Evolutionary conservation across 2,329 filamentous ascomycete species (phyloP).

Genomic region (Fusarium mundagurra): DNA sequence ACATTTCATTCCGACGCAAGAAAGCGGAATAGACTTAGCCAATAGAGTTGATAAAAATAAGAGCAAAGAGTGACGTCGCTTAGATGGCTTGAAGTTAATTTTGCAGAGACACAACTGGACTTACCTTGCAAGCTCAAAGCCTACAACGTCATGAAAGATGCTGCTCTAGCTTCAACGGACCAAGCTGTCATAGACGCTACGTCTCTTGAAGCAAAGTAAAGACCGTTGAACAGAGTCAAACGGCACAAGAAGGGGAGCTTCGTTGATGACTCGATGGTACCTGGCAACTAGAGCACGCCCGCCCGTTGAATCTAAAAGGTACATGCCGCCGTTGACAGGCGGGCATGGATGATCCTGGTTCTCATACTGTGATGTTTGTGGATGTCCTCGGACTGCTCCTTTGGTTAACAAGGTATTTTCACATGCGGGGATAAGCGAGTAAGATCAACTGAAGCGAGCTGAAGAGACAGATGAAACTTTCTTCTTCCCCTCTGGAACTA

Average conservation of each 20-base stretch:
- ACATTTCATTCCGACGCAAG: not conserved
- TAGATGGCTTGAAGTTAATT: slow-evolving; percentile 1
- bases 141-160: slow-evolving; percentile 11
- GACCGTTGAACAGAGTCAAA: not conserved
- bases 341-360: not conserved
- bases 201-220: not conserved
- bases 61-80: slow-evolving; percentile 8
- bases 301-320: slow-evolving; percentile 13
- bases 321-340: not conserved
- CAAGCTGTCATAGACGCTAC: not conserved
- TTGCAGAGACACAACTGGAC: not conserved
- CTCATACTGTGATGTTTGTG: not conserved
- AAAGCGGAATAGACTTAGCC: not conserved
- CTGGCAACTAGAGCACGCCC: not conserved
- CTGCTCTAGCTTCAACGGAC: slow-evolving; percentile 11
- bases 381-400: not conserved
- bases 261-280: not conserved
- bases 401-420: not conserved
- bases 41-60: not conserved
- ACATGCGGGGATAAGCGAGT: slow-evolving; percentile 4
- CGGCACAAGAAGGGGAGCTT: not conserved
- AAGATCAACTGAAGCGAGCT: slow-evolving; percentile 12
- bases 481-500: not conserved
- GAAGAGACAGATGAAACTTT: slow-evolving; percentile 23
- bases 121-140: not conserved